Base-by-base conservation (phyloP, 192 early-diverging fungal genomes). In the Coemansia sp. region DNA sequence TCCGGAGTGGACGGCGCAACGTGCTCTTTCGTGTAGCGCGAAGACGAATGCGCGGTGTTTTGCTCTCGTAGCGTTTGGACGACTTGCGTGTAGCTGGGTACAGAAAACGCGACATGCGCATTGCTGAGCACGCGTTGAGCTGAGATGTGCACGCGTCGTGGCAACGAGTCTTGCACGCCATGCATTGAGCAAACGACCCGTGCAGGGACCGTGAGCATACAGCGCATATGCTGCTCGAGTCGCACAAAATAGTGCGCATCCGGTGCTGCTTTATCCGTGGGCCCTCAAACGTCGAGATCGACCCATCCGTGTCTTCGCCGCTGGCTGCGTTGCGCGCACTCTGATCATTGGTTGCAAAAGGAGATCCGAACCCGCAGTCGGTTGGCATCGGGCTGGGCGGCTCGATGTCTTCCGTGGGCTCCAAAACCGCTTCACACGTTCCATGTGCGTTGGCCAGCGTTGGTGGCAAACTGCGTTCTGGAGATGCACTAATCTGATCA, bases 101-200 rank as follows among this genome's bases (percentile, higher is more conserved):
- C 35, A 75, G 56, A 38, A 81, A 81, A 21, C 78, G 78, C 24
- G 78, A 72, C 78, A 81, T 81, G 66, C 78, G 78, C 78, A 81
- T 81, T 2, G 78, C 61, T 22, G 73, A 52, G 58, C 78, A 81
- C 19, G 72, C 66, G 63, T 51, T 48, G 2, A 81, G 73, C 15
- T 52, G 65, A 23, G 56, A 56, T 1, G 65, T 65, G 47, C 78
- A 81, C 22, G 72, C 72, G 32, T 75, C 78, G 60, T 81, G 78
- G 60, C 78, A 75, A 35, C 78, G 78, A 39, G 65, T 81, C 56
- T 81, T 81, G 65, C 78, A 81, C 8, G 78, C 71, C 8, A 69
- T 63, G 69, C 78, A 81, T 62, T 81, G 78, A 17, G 75, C 69
- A 24, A 81, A 75, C 6, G 78, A 66, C 11, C 78, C 78, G 29